phyloP scores from a whole-genome alignment of 805 yeast genomes.

The Starmerella khaoyaiensis region DNA sequence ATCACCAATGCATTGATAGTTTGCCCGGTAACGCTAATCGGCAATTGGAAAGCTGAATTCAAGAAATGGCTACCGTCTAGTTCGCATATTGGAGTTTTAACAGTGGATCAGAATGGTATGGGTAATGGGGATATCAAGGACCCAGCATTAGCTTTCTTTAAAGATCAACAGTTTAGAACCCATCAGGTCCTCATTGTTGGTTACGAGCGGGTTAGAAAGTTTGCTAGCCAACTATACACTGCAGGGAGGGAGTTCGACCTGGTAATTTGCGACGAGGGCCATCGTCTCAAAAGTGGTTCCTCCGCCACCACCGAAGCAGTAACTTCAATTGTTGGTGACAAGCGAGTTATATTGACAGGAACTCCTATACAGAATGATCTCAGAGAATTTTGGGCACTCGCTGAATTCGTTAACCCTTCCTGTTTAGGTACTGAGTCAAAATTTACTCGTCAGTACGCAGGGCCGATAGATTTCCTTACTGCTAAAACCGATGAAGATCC shows the following conservation, averaged over 20 bases:
- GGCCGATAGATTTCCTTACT: slow-evolving; percentile 41
- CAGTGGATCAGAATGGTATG: slow-evolving; percentile 34
- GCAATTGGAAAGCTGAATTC: slow-evolving; percentile 82
- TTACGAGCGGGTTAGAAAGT: slow-evolving; percentile 65
- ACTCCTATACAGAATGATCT: slow-evolving; percentile 92
- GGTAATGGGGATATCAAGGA: slow-evolving; percentile 14
- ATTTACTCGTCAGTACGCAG: slow-evolving; percentile 39
- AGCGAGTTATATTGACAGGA: slow-evolving; percentile 62
- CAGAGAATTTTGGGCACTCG: slow-evolving; percentile 64
- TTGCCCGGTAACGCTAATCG: slow-evolving; percentile 81
- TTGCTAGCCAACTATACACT: slow-evolving; percentile 1
- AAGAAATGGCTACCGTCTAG: slow-evolving; percentile 60
- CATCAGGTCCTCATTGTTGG: slow-evolving; percentile 78
- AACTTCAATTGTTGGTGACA: slow-evolving; percentile 40
- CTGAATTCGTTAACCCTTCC: slow-evolving; percentile 77
- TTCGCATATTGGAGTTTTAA: slow-evolving; percentile 51
- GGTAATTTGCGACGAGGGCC: slow-evolving; percentile 91
- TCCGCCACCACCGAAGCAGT: slow-evolving; percentile 61
- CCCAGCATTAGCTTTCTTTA: slow-evolving; percentile 26
- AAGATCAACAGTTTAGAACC: slow-evolving; percentile 50
- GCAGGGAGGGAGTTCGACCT: slow-evolving; percentile 39
- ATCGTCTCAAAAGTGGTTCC: slow-evolving; percentile 61
- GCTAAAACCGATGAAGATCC: neutral
- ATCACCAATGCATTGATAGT: slow-evolving; percentile 58
- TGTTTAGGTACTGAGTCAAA: slow-evolving; percentile 48